Percentiles rank a stretch among this genome's conserved stretches.
phyloP scores from a whole-genome alignment of 306 rosid genomes.

The Medicago ruthenica region DNA sequence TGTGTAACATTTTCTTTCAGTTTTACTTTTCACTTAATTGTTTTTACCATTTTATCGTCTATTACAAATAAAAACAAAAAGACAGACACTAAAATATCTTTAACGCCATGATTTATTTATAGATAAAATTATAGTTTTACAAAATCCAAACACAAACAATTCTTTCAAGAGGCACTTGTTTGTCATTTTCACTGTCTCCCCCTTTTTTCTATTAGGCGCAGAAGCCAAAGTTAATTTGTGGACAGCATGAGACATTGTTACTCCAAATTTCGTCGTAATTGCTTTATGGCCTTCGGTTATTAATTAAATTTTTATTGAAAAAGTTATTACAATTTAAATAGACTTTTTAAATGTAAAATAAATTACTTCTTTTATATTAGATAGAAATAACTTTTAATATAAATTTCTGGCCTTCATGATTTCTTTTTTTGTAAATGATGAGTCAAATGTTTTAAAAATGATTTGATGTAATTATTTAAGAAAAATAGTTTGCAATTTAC shows the following conservation, averaged over 20 bases:
- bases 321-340: background rate
- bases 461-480: background rate
- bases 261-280: constrained; percentile 34
- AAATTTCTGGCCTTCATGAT: too few species aligned
- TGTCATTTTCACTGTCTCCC: constrained; percentile 42
- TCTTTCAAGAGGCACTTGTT: constrained; percentile 2
- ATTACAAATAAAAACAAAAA: too few species aligned
- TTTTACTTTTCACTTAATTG: too few species aligned
- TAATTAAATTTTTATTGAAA: background rate
- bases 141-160: background rate
- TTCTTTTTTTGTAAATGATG: background rate
- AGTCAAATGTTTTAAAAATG: background rate
- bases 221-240: constrained; percentile 34
- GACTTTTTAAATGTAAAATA: background rate
- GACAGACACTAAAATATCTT: too few species aligned
- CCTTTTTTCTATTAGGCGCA: constrained; percentile 25
- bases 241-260: constrained; percentile 22
- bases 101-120: background rate
- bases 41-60: too few species aligned
- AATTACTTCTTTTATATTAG: background rate
- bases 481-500: background rate
- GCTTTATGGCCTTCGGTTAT: constrained; percentile 21
- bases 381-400: too few species aligned
- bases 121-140: background rate
- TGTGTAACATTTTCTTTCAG: too few species aligned